Conservation (phyloP, 208 protist species). For the Leishmania tarentolae region DNA sequence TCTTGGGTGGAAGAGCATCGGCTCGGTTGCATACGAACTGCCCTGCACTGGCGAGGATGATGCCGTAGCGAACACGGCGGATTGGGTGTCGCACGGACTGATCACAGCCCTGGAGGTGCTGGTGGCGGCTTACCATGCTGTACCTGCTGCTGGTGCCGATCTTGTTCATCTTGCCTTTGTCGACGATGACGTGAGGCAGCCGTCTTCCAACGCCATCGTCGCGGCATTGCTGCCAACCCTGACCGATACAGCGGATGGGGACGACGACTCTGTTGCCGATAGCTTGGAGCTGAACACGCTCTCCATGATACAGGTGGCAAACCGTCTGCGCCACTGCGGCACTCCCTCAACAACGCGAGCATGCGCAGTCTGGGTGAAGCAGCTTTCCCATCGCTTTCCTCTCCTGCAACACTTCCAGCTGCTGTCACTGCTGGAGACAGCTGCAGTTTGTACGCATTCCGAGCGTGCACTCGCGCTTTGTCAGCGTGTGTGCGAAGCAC, state of each 20-base stretch:
- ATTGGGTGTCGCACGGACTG: constrained; percentile 32
- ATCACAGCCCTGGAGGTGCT: constrained; percentile 49
- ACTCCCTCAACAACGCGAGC: constrained; percentile 41
- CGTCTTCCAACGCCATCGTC: constrained; percentile 36
- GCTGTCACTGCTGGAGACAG: constrained; percentile 47
- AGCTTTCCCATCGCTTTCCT: constrained; percentile 56
- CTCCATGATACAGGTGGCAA: constrained; percentile 51
- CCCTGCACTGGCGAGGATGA: neutral
- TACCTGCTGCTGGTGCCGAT: constrained; percentile 58
- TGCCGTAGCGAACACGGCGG: neutral
- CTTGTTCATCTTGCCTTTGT: constrained; percentile 31
- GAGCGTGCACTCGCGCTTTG: constrained; percentile 42
- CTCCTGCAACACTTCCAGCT: constrained; percentile 73
- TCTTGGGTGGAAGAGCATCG: constrained; percentile 57
- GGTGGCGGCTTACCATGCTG: constrained; percentile 68
- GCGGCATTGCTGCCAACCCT: constrained; percentile 38
- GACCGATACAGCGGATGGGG: neutral
- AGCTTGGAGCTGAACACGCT: constrained; percentile 18
- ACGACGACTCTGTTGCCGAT: constrained; percentile 22
- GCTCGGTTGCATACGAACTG: constrained; percentile 10
- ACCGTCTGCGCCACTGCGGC: constrained; percentile 43
- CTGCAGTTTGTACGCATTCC: constrained; percentile 43
- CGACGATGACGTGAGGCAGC: constrained; percentile 13
- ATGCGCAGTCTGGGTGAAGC: constrained; percentile 53
- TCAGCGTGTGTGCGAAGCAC: constrained; percentile 38